These are phyloP conservation scores for Ehretia macrophylla DNA, from an alignment of 257 asterid genomes.

Conservation along the genomic window DNA sequence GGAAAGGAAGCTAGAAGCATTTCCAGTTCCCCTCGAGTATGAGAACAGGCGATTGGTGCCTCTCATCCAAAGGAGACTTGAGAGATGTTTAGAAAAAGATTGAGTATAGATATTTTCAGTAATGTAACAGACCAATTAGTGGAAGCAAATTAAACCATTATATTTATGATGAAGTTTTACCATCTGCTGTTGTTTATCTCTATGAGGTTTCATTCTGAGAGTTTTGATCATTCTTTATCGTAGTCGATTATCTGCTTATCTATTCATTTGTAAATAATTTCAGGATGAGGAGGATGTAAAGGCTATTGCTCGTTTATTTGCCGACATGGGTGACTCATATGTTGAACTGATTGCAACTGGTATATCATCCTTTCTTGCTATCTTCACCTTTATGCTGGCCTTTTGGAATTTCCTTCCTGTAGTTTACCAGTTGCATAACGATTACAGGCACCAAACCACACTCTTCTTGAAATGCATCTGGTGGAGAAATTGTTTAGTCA, in stretches of 20 bases:
- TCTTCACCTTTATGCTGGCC: conserved; percentile 10
- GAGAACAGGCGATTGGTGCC: too few species aligned
- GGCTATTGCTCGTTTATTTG: conserved; percentile 97
- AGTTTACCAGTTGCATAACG: too few species aligned
- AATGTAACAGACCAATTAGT: background rate
- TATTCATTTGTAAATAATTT: conserved; percentile 11
- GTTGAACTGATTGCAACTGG: conserved; percentile 97
- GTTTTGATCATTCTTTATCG: conserved; percentile 3
- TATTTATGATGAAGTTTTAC: background rate
- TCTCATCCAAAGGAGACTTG: too few species aligned
- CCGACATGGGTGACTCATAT: conserved; percentile 98
- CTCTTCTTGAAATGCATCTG: background rate
- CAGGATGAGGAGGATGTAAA: conserved; percentile 99
- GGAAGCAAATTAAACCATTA: background rate
- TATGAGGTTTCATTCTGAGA: background rate
- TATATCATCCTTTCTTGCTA: conserved; percentile 29
- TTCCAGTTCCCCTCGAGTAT: too few species aligned
- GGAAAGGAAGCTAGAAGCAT: too few species aligned
- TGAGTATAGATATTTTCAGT: too few species aligned
- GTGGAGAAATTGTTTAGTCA: too few species aligned
- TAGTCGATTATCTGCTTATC: conserved; percentile 19
- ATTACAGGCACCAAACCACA: background rate
- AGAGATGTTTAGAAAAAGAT: too few species aligned
- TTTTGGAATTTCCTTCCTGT: conserved; percentile 6
- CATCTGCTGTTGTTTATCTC: background rate